These are phyloP conservation scores for Trichosanthes cucumerina DNA, from an alignment of 306 rosid species.

Conservation along the genomic window DNA sequence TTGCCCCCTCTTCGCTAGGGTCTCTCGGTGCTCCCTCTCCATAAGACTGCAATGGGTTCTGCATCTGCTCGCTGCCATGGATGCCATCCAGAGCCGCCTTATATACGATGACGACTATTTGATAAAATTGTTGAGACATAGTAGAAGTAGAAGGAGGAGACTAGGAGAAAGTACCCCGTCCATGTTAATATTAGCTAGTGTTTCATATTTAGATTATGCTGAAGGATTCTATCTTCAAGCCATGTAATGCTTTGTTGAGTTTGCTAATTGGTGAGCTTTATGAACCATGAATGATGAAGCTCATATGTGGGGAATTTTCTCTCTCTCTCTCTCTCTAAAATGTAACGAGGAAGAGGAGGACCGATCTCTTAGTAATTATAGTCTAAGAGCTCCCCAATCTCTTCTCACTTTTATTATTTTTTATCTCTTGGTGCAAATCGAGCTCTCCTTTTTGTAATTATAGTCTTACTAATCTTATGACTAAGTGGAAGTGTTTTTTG, in stretches of 20 bases:
- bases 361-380: too few relatives aligned
- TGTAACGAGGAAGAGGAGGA: too few relatives aligned
- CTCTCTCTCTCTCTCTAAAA: too few relatives aligned
- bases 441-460: too few relatives aligned
- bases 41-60: conserved; percentile 42
- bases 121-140: not conserved
- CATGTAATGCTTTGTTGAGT: not conserved
- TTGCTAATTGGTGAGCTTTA: not conserved
- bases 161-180: not conserved
- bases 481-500: too few relatives aligned
- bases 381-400: too few relatives aligned
- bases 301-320: not conserved
- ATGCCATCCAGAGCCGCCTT: conserved; percentile 92
- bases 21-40: conserved; percentile 17
- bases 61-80: conserved; percentile 59
- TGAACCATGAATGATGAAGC: not conserved
- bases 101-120: conserved; percentile 70
- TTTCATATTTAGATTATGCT: not conserved
- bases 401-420: too few relatives aligned
- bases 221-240: not conserved
- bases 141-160: not conserved
- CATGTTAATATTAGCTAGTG: not conserved
- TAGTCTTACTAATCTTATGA: too few relatives aligned
- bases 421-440: too few relatives aligned
- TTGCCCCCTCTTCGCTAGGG: conserved; percentile 6